Base-by-base conservation (phyloP, 163 green algal species). In the Chlorella variabilis region DNA sequence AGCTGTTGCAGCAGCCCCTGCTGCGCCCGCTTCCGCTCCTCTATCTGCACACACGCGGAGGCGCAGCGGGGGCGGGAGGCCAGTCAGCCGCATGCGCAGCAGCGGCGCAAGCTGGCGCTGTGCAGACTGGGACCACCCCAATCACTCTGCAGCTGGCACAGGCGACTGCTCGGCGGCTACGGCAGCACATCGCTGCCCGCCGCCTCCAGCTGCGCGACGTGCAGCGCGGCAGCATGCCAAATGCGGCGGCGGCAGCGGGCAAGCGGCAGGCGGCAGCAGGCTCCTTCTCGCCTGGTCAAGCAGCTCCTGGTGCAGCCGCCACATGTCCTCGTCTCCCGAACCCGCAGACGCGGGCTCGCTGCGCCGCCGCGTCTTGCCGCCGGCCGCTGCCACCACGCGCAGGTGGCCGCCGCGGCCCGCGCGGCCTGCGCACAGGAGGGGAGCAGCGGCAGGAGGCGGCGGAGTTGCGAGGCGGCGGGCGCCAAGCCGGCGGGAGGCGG, bases 21-120 rank as follows among this genome's bases (percentile, higher is more conserved):
- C 77, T 95, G 91, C 71, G 86, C 86, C 25, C 87, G 84, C 71
- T 93, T 93, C 8, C 92, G 87, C 79, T 93, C 89, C 61, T 94
- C 89, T 29, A 96, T 94, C 91, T 96, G 89, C 49, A 49, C n/a
- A 13, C 23, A n/a, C n/a, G n/a, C n/a, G n/a, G n/a, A 27, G 29
- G 7, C 5, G 34, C 15, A 70, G 4, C 27, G 62, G 13, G 20
- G 34, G 38, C 13, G 36, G 23, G 66, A n/a, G 36, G 20, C 9
- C 6, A 18, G 11, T 20, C 58, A 4, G 25, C 1, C 0, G 39
- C 20, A 56, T 34, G 23, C 25, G 33, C 36, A 8, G 49, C 49
- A 66, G 23, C 49, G 6, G 33, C 25, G 36, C 41, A 49, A 25
- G 33, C 21, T 31, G 11, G 25, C 31, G 18, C 29, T 45, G 13